Conservation (phyloP, 441 rosid genomes). For the Gossypium aridum region DNA sequence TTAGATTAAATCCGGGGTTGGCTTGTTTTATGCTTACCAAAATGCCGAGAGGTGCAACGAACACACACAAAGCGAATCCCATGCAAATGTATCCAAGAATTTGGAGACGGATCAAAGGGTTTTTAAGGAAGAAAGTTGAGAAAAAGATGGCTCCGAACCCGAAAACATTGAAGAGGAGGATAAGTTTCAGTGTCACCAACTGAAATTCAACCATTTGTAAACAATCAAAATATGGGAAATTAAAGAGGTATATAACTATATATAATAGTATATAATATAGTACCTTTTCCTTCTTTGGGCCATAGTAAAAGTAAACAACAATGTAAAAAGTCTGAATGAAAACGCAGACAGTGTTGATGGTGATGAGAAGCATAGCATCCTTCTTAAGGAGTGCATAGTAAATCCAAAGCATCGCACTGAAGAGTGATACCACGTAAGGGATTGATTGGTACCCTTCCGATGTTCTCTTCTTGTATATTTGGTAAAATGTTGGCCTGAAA, state of each 20-base stretch:
- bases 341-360: conserved; percentile 52
- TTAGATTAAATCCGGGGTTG: neutral
- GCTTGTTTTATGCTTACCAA: conserved; percentile 26
- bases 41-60: conserved; percentile 70
- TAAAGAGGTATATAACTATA: no score
- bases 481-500: conserved; percentile 64
- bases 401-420: conserved; percentile 87
- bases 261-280: neutral
- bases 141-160: conserved; percentile 49
- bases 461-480: conserved; percentile 63
- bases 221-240: neutral
- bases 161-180: conserved; percentile 42
- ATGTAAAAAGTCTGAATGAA: conserved; percentile 49
- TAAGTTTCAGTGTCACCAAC: conserved; percentile 41
- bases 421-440: conserved; percentile 65
- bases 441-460: conserved; percentile 69
- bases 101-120: conserved; percentile 26
- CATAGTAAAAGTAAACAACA: conserved; percentile 44
- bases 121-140: conserved; percentile 35
- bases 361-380: conserved; percentile 47
- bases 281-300: conserved; percentile 59
- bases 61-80: conserved; percentile 51
- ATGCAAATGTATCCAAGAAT: conserved; percentile 73
- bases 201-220: conserved; percentile 20
- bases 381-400: conserved; percentile 56